Percentiles rank a stretch among this genome's conserved stretches.
Conservation (phyloP, 805 yeast genomes). For the Pichia kluyveri region DNA sequence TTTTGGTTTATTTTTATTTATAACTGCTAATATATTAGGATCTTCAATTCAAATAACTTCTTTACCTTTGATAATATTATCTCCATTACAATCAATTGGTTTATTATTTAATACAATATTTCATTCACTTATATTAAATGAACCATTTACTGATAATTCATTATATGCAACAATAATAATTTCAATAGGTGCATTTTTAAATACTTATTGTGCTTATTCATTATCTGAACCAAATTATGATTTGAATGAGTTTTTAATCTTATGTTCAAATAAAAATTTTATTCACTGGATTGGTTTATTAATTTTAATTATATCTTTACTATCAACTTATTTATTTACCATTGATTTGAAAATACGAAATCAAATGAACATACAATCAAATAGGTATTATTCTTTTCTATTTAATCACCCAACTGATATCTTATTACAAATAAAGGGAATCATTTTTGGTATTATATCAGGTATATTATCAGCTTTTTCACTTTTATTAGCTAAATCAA, state of each 20-base stretch:
- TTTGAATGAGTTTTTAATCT: constrained; percentile 36
- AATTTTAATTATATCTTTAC: constrained; percentile 19
- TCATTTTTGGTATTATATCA: constrained; percentile 55
- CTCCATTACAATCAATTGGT: constrained; percentile 82
- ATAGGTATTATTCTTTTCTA: background rate
- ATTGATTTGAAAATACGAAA: constrained; percentile 10
- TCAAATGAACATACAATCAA: background rate
- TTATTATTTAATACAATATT: constrained; percentile 78
- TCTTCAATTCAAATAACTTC: constrained; percentile 78
- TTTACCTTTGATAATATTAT: constrained; percentile 66
- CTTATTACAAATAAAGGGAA: constrained; percentile 38
- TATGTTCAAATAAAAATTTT: constrained; percentile 38
- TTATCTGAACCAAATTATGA: constrained; percentile 44
- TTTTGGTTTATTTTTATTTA: constrained; percentile 60
- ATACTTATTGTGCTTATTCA: constrained; percentile 73
- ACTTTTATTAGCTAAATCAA: constrained; percentile 73
- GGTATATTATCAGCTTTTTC: constrained; percentile 84
- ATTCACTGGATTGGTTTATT: constrained; percentile 45
- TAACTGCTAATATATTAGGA: constrained; percentile 69
- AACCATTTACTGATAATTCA: constrained; percentile 51
- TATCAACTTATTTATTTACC: constrained; percentile 24
- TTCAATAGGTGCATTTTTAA: constrained; percentile 63
- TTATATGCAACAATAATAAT: constrained; percentile 60
- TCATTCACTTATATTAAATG: constrained; percentile 59
- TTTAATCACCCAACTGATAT: background rate